Percentiles rank a stretch among this genome's conserved stretches.
Evolutionary conservation across 306 rosid species (phyloP).

Genomic region (Citrullus colocynthis): DNA sequence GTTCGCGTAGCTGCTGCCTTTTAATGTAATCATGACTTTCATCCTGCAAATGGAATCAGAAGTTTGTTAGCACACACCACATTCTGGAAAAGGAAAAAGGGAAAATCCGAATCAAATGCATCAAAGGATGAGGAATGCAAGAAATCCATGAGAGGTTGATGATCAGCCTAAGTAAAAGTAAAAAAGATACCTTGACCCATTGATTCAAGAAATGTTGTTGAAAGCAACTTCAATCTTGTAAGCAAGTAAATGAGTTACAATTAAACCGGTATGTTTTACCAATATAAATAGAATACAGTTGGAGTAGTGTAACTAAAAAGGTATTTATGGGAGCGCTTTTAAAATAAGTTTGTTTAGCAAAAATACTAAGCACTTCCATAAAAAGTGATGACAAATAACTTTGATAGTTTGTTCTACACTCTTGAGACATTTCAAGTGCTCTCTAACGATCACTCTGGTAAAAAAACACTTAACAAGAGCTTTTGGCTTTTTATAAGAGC

Average conservation of each 20-base stretch:
- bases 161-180: neutral
- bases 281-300: neutral
- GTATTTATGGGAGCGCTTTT: neutral
- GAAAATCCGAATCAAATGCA: neutral
- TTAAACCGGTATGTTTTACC: neutral
- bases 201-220: neutral
- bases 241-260: neutral
- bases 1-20: conserved; percentile 86
- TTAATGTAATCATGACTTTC: conserved; percentile 81
- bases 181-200: neutral
- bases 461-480: neutral
- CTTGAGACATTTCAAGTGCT: neutral
- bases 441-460: neutral
- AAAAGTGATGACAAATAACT: neutral
- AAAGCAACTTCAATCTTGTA: neutral
- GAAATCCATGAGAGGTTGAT: neutral
- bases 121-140: neutral
- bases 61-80: neutral
- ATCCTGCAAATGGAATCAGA: conserved; percentile 37
- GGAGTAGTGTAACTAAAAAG: neutral
- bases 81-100: neutral
- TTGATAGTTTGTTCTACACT: neutral
- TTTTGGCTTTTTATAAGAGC: no score
- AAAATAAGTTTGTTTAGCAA: neutral
- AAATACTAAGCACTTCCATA: neutral